These are phyloP conservation scores for Neurospora pannonica DNA, from an alignment of 495 filamentous ascomycete species.

Conservation along the genomic window DNA sequence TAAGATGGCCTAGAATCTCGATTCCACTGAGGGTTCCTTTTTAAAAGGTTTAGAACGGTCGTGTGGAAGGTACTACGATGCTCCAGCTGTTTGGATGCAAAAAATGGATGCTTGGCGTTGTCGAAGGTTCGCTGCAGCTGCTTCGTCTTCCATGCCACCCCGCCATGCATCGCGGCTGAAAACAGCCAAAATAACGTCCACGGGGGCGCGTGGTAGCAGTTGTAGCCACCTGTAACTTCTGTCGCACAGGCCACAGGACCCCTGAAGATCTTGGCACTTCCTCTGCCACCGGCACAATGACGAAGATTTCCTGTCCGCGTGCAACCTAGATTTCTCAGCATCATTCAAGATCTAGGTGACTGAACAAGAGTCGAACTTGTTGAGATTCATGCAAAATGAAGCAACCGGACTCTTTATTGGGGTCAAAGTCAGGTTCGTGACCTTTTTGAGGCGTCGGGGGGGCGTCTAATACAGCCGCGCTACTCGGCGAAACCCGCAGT, in stretches of 20 bases:
- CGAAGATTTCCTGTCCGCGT: neutral
- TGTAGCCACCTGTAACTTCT: neutral
- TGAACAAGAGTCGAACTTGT: neutral
- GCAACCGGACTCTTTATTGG: neutral
- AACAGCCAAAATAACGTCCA: neutral
- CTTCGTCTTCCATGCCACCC: neutral
- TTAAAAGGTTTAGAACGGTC: neutral
- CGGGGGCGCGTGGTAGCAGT: neutral
- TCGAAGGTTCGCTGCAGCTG: neutral
- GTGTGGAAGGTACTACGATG: neutral
- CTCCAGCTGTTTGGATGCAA: neutral
- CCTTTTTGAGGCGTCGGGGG: neutral
- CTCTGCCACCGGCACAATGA: neutral
- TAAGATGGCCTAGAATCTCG: neutral
- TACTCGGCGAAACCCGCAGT: neutral
- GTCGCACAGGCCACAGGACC: neutral
- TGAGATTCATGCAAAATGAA: neutral
- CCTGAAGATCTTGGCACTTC: neutral
- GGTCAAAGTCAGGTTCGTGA: neutral
- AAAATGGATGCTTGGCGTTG: neutral
- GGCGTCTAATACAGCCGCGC: neutral
- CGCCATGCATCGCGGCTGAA: neutral
- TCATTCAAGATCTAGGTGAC: neutral
- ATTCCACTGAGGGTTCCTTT: neutral
- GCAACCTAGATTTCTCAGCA: neutral